phyloP scores from a whole-genome alignment of 495 filamentous ascomycete genomes.

The Neurospora tetrasperma region DNA sequence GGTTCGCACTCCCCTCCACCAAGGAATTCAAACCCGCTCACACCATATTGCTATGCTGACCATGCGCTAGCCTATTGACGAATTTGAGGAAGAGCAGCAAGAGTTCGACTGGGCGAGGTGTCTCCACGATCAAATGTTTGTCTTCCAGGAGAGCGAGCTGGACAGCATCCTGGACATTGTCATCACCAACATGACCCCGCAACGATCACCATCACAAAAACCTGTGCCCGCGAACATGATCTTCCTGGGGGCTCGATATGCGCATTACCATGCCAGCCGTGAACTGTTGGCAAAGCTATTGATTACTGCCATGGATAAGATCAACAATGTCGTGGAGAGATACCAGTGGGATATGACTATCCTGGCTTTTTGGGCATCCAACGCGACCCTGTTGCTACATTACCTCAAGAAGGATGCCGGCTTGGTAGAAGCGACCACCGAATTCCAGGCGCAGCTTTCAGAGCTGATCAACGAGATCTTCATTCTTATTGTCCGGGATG shows the following conservation, averaged over 20 bases:
- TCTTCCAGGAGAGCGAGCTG: slow-evolving; percentile 92
- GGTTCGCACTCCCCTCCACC: slow-evolving; percentile 38
- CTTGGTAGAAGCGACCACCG: slow-evolving; percentile 67
- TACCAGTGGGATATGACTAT: slow-evolving; percentile 99
- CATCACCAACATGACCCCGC: slow-evolving; percentile 96
- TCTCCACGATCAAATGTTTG: slow-evolving; percentile 98
- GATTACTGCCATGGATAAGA: slow-evolving; percentile 84
- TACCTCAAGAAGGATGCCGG: slow-evolving; percentile 93
- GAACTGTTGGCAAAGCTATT: slow-evolving; percentile 76
- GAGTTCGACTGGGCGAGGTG: slow-evolving; percentile 98
- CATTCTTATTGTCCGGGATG: slow-evolving; percentile 94
- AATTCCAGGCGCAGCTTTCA: slow-evolving; percentile 86
- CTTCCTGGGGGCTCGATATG: slow-evolving; percentile 90
- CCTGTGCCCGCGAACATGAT: slow-evolving; percentile 95
- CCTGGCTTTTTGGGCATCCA: slow-evolving; percentile 96
- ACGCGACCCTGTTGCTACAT: slow-evolving; percentile 86
- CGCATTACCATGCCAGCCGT: slow-evolving; percentile 86
- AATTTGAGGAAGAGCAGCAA: slow-evolving; percentile 78
- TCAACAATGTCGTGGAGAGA: slow-evolving; percentile 86
- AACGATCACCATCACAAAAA: slow-evolving; percentile 90
- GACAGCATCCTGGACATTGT: slow-evolving; percentile 86
- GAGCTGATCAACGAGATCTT: slow-evolving; percentile 98
- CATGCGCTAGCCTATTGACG: slow-evolving; percentile 55
- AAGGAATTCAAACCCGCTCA: not conserved
- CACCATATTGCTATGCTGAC: slow-evolving; percentile 6